phyloP scores from a whole-genome alignment of 371 early-diverging fungal species.

The Entomophthora muscae region DNA sequence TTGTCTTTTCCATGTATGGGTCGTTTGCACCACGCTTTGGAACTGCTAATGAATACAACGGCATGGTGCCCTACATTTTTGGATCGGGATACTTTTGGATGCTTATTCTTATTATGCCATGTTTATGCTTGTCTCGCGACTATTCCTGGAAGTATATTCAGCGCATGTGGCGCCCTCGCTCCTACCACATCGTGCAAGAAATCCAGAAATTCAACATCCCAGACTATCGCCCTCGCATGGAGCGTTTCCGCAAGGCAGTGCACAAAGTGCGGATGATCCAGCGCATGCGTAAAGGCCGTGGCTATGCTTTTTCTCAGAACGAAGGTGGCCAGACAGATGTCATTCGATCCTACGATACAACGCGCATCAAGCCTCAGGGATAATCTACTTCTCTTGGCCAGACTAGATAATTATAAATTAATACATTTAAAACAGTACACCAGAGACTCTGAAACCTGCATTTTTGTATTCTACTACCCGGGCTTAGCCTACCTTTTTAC shows the following conservation, averaged over 20 bases:
- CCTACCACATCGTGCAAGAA: slow-evolving; percentile 93
- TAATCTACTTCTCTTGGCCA: slow-evolving; percentile 17
- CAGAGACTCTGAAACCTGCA: too few relatives aligned
- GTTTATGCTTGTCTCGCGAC: slow-evolving; percentile 68
- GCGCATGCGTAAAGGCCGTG: slow-evolving; percentile 77
- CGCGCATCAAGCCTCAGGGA: slow-evolving; percentile 71
- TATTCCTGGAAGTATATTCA: slow-evolving; percentile 76
- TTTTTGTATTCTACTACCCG: too few relatives aligned
- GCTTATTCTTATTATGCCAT: slow-evolving; percentile 57
- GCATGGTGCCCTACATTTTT: slow-evolving; percentile 57
- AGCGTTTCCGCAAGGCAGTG: slow-evolving; percentile 91
- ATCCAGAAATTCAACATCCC: slow-evolving; percentile 95
- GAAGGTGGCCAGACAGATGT: slow-evolving; percentile 88
- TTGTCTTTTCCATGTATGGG: slow-evolving; percentile 71
- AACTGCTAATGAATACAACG: slow-evolving; percentile 66
- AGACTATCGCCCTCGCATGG: slow-evolving; percentile 93
- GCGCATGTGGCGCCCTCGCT: slow-evolving; percentile 56
- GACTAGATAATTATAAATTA: background rate
- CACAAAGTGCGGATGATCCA: slow-evolving; percentile 90
- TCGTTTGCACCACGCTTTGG: slow-evolving; percentile 52
- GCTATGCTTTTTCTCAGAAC: slow-evolving; percentile 94
- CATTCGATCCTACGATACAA: slow-evolving; percentile 92
- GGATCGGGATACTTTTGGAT: slow-evolving; percentile 74
- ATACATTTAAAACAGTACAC: too few relatives aligned
- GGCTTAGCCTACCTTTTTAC: too few relatives aligned